Evolutionary conservation across 2,329 filamentous ascomycete species (phyloP).

Genomic region (Thielaviopsis punctulata): DNA sequence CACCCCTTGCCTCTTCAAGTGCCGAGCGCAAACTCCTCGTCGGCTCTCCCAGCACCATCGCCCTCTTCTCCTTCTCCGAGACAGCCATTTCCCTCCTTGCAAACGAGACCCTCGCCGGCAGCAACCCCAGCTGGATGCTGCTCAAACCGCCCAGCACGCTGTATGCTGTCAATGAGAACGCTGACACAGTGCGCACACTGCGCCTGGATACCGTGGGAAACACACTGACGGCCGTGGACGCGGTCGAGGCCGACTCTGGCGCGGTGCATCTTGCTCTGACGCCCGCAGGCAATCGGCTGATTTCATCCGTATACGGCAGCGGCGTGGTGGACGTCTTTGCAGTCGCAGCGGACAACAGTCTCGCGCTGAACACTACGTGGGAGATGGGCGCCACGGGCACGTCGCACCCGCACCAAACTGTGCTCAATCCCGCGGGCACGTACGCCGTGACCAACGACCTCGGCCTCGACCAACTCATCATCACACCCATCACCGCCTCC

Average conservation of each 20-base stretch:
- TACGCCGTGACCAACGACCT: constrained; percentile 33
- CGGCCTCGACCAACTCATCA: constrained; percentile 29
- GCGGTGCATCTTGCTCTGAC: constrained; percentile 18
- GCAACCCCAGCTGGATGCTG: constrained; percentile 29
- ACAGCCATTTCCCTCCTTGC: constrained; percentile 21
- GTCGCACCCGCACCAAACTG: constrained; percentile 29
- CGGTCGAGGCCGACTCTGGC: constrained; percentile 18
- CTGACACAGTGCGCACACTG: constrained; percentile 23
- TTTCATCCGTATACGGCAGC: constrained; percentile 10
- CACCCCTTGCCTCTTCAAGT: neutral
- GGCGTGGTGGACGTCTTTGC: constrained; percentile 19
- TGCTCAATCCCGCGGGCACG: constrained; percentile 30
- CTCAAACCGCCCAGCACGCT: constrained; percentile 23
- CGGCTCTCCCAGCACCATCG: constrained; percentile 23
- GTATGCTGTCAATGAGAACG: constrained; percentile 32
- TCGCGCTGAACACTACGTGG: constrained; percentile 1
- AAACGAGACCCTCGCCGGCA: constrained; percentile 18
- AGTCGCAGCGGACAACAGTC: constrained; percentile 16
- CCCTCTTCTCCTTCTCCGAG: constrained; percentile 22
- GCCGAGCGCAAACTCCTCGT: constrained; percentile 22
- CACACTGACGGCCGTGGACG: constrained; percentile 21
- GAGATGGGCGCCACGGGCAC: constrained; percentile 19
- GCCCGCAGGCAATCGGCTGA: neutral
- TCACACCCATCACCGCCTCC: constrained; percentile 28
- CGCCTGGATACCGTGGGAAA: constrained; percentile 20